These are phyloP conservation scores for Atkinsonella texensis DNA, from an alignment of 2,329 filamentous ascomycete genomes.

Conservation along the genomic window DNA sequence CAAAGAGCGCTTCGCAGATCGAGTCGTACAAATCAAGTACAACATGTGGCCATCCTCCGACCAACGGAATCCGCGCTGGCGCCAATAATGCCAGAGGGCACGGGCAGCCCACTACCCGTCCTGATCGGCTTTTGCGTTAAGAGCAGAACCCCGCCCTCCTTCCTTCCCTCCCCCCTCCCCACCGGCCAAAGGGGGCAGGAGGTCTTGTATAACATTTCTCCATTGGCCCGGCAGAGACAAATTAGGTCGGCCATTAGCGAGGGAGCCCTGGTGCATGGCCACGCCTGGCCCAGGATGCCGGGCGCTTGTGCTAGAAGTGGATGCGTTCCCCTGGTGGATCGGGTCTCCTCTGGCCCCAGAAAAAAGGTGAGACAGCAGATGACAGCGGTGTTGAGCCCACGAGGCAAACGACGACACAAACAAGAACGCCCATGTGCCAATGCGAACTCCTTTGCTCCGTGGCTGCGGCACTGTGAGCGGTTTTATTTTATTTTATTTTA, in stretches of 20 bases:
- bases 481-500: too few relatives aligned
- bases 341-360: background rate
- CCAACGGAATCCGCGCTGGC: too few relatives aligned
- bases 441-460: too few relatives aligned
- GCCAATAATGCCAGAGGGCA: too few relatives aligned
- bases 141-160: too few relatives aligned
- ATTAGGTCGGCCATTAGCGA: background rate
- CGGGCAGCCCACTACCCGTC: too few relatives aligned
- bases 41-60: too few relatives aligned
- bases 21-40: too few relatives aligned
- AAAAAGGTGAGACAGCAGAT: background rate
- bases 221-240: background rate
- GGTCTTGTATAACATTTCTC: background rate
- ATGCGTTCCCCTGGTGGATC: background rate
- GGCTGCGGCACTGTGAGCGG: too few relatives aligned
- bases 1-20: too few relatives aligned
- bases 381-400: background rate
- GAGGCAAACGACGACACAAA: background rate
- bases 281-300: background rate
- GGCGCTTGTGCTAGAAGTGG: background rate
- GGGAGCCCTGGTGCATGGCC: background rate
- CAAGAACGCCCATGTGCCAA: background rate
- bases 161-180: too few relatives aligned
- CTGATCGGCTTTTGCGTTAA: too few relatives aligned
- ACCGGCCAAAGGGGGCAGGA: constrained; percentile 1